Evolutionary conservation across 2,329 filamentous ascomycete species (phyloP).

Genomic region (Sporothrix schenckii): DNA sequence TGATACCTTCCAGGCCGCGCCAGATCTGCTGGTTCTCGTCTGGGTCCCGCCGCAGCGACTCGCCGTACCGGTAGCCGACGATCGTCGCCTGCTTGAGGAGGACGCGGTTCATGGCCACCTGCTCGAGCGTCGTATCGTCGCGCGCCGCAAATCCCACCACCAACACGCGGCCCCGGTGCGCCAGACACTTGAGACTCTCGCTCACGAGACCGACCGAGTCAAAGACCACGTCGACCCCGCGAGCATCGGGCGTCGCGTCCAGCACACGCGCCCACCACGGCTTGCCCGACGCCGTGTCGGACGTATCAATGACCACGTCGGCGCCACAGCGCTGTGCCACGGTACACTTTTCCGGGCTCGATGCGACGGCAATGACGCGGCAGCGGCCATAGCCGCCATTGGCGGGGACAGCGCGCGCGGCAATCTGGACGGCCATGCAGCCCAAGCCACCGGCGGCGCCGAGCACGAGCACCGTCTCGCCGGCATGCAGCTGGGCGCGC

Average conservation of each 20-base stretch:
- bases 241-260: slow-evolving; percentile 48
- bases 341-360: slow-evolving; percentile 50
- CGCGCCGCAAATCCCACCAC: slow-evolving; percentile 62
- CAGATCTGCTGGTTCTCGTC: slow-evolving; percentile 53
- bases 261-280: slow-evolving; percentile 57
- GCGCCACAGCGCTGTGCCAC: slow-evolving; percentile 49
- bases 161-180: slow-evolving; percentile 57
- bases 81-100: slow-evolving; percentile 57
- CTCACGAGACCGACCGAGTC: slow-evolving; percentile 62
- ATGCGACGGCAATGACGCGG: slow-evolving; percentile 57
- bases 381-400: slow-evolving; percentile 47
- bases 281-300: slow-evolving; percentile 31
- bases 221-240: slow-evolving; percentile 60
- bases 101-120: slow-evolving; percentile 57
- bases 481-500: slow-evolving; percentile 47
- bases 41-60: slow-evolving; percentile 56
- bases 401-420: slow-evolving; percentile 45
- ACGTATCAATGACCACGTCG: slow-evolving; percentile 49
- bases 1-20: slow-evolving; percentile 53
- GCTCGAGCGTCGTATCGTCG: slow-evolving; percentile 33
- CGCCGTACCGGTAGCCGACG: slow-evolving; percentile 61
- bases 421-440: slow-evolving; percentile 59
- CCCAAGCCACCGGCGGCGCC: slow-evolving; percentile 60
- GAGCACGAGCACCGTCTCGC: slow-evolving; percentile 58
- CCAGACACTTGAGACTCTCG: slow-evolving; percentile 57